These are phyloP conservation scores for Phaeosphaeria sp. DNA, from an alignment of 2,329 filamentous ascomycete species.

Conservation along the genomic window DNA sequence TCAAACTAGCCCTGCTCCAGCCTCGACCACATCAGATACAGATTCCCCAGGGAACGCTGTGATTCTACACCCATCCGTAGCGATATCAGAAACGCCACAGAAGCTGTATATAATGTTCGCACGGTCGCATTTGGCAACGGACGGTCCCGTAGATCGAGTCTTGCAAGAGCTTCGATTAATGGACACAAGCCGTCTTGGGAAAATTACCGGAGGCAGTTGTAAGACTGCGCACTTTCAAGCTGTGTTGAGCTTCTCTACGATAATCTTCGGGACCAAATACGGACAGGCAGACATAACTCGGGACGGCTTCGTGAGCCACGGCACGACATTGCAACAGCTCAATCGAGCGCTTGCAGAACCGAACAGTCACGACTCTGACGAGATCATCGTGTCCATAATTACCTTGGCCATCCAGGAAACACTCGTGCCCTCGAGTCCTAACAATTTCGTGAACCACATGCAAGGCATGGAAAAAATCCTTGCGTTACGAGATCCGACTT, in stretches of 20 bases:
- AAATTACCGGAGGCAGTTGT: not conserved
- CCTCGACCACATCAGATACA: not conserved
- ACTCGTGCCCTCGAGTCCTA: conserved; percentile 30
- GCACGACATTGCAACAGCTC: conserved; percentile 30
- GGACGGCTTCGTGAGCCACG: conserved; percentile 29
- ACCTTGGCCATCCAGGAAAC: conserved; percentile 35
- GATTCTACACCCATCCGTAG: not conserved
- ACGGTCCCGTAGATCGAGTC: conserved; percentile 29
- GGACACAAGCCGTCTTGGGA: conserved; percentile 11
- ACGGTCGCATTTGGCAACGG: conserved; percentile 23
- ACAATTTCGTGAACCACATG: conserved; percentile 37
- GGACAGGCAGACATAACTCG: conserved; percentile 17
- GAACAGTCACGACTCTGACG: conserved; percentile 26
- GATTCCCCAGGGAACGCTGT: not conserved
- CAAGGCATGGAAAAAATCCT: conserved; percentile 34
- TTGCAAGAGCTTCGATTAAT: conserved; percentile 20
- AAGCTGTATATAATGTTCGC: conserved; percentile 36
- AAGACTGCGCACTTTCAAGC: conserved; percentile 18
- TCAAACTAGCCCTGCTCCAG: not conserved
- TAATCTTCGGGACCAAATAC: conserved; percentile 35
- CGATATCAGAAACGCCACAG: conserved; percentile 17
- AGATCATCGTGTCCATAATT: conserved; percentile 32
- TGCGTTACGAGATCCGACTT: conserved; percentile 25
- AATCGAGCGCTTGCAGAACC: conserved; percentile 31
- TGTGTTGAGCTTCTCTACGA: conserved; percentile 32